Percentiles rank a stretch among this genome's conserved stretches.
Evolutionary conservation across 179 eudicot genomes (phyloP).

Genomic region (Drosera spatulata): DNA sequence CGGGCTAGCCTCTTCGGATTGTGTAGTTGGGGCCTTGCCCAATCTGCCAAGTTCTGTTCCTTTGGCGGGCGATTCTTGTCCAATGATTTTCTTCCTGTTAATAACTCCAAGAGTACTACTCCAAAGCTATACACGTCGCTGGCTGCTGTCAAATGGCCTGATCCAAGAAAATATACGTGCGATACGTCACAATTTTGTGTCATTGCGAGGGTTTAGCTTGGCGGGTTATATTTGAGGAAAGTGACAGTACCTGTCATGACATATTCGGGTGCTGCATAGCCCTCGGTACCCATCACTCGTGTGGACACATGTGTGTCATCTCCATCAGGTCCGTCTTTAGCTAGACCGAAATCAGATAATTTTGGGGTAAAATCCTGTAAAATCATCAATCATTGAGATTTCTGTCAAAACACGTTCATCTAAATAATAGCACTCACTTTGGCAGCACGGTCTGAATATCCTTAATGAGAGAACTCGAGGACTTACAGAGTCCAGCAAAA

Average conservation of each 20-base stretch:
- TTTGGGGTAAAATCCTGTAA: too few species aligned
- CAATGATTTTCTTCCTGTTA: constrained; percentile 40
- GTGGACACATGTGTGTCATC: too few species aligned
- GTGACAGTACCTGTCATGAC: too few species aligned
- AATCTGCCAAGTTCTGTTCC: constrained; percentile 42
- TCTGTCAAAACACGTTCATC: background rate
- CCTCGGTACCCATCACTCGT: too few species aligned
- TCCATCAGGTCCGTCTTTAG: too few species aligned
- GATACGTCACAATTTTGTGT: background rate
- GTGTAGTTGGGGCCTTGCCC: constrained; percentile 38
- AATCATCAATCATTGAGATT: too few species aligned
- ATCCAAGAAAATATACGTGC: background rate
- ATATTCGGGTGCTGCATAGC: too few species aligned
- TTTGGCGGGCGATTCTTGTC: constrained; percentile 30
- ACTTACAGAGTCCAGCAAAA: constrained; percentile 34
- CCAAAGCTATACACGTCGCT: constrained; percentile 54
- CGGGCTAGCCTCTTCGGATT: constrained; percentile 28
- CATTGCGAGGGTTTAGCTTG: background rate
- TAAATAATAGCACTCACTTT: background rate
- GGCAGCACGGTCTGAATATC: background rate
- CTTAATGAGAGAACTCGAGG: background rate
- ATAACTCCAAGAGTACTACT: constrained; percentile 37
- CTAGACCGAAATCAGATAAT: too few species aligned
- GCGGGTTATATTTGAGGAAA: background rate
- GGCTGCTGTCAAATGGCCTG: constrained; percentile 43